phyloP scores from a whole-genome alignment of 2,329 filamentous ascomycete genomes.

The Trichoderma pleuroti region DNA sequence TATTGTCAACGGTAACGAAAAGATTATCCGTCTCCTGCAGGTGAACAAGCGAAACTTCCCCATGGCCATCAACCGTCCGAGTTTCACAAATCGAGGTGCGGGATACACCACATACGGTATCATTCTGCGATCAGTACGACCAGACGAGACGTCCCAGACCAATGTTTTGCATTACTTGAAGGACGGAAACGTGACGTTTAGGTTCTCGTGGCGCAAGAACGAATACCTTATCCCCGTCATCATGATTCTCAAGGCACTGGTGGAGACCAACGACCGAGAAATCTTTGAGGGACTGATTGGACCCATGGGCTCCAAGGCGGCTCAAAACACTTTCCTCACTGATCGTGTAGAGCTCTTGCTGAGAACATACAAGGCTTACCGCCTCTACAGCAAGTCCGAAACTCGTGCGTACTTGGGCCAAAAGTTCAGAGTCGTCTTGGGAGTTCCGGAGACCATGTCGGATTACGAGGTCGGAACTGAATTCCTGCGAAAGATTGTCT shows the following conservation, averaged over 20 bases:
- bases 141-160: constrained; percentile 97
- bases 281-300: constrained; percentile 94
- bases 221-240: constrained; percentile 94
- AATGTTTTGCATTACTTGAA: constrained; percentile 94
- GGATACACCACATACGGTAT: constrained; percentile 89
- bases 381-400: constrained; percentile 74
- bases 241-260: constrained; percentile 93
- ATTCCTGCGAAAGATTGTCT: constrained; percentile 82
- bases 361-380: constrained; percentile 89
- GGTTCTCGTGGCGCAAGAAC: constrained; percentile 96
- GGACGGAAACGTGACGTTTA: constrained; percentile 93
- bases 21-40: constrained; percentile 88
- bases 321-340: constrained; percentile 87
- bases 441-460: constrained; percentile 76
- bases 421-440: constrained; percentile 86
- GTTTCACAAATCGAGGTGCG: constrained; percentile 81
- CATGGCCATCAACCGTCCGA: constrained; percentile 87
- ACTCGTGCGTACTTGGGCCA: constrained; percentile 83
- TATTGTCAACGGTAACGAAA: constrained; percentile 95
- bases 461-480: constrained; percentile 89
- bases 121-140: constrained; percentile 84
- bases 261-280: constrained; percentile 94
- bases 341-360: constrained; percentile 90
- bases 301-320: constrained; percentile 67
- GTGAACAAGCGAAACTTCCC: constrained; percentile 91